These are phyloP conservation scores for Quercus engelmannii DNA, from an alignment of 306 rosid genomes.

Conservation along the genomic window DNA sequence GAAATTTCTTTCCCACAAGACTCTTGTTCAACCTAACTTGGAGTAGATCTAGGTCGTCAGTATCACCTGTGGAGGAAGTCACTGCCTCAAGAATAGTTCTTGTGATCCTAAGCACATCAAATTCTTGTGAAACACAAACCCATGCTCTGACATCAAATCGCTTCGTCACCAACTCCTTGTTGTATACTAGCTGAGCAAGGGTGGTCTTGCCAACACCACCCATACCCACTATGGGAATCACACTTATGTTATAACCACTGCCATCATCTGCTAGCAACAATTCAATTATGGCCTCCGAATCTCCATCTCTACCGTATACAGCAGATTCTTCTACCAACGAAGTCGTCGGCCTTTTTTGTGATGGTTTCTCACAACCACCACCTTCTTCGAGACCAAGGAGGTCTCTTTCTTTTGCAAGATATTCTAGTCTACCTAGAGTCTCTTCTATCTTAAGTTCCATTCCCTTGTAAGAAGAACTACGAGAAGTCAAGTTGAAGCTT, in stretches of 20 bases:
- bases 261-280: not conserved
- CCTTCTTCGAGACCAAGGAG: not conserved
- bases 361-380: not conserved
- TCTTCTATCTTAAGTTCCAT: conserved; percentile 5
- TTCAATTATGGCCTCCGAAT: conserved; percentile 3
- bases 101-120: conserved; percentile 5
- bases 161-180: not conserved
- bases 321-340: not conserved
- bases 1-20: conserved; percentile 1
- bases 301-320: conserved; percentile 27
- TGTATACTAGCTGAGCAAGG: conserved; percentile 20
- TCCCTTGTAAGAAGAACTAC: no score
- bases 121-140: conserved; percentile 31
- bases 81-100: conserved; percentile 17
- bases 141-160: conserved; percentile 14
- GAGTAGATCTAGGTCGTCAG: not conserved
- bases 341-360: not conserved
- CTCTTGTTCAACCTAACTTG: not conserved
- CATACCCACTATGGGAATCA: conserved; percentile 30
- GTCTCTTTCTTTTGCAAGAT: not conserved
- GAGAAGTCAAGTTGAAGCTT: not conserved
- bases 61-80: not conserved
- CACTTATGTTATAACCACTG: not conserved
- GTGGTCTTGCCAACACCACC: conserved; percentile 39
- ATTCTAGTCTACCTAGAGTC: conserved; percentile 8